Percentiles rank a stretch among this genome's conserved stretches.
These are phyloP conservation scores for Colletotrichum nymphaeae DNA, from an alignment of 2,329 filamentous ascomycete species.

Conservation along the genomic window DNA sequence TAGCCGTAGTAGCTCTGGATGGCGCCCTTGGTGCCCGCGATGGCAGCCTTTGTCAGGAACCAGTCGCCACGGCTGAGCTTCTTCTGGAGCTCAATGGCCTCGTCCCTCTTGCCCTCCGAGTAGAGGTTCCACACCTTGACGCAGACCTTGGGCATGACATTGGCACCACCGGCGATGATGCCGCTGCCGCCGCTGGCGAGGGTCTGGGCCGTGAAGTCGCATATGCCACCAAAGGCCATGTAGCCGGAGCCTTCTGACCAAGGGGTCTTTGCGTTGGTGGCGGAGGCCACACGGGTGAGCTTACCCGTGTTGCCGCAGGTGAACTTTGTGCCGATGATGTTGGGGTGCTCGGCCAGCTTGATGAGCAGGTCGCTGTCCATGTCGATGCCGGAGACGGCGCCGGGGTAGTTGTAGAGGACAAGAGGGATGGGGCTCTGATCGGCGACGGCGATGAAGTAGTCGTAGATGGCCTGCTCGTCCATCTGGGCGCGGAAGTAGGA, in stretches of 20 bases:
- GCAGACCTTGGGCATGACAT: slow-evolving; percentile 86
- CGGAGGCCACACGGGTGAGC: slow-evolving; percentile 82
- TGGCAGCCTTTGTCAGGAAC: slow-evolving; percentile 84
- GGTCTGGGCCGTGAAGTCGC: slow-evolving; percentile 88
- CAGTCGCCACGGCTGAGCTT: slow-evolving; percentile 84
- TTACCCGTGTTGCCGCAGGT: slow-evolving; percentile 93
- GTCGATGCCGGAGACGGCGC: slow-evolving; percentile 86
- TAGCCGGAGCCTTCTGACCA: slow-evolving; percentile 71
- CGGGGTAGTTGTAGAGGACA: slow-evolving; percentile 91
- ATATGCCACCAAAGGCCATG: slow-evolving; percentile 89
- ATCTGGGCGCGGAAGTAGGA: slow-evolving; percentile 85
- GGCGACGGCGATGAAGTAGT: slow-evolving; percentile 81
- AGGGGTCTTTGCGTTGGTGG: slow-evolving; percentile 77
- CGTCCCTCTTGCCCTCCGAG: slow-evolving; percentile 76
- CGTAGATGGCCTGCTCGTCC: slow-evolving; percentile 78
- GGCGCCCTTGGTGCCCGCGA: slow-evolving; percentile 87
- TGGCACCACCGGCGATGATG: slow-evolving; percentile 87
- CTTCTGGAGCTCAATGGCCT: slow-evolving; percentile 81
- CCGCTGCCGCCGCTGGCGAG: slow-evolving; percentile 82
- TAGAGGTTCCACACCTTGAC: slow-evolving; percentile 84
- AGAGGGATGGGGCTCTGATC: slow-evolving; percentile 81
- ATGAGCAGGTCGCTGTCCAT: slow-evolving; percentile 91
- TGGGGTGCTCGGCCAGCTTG: slow-evolving; percentile 80
- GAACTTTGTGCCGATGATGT: slow-evolving; percentile 91
- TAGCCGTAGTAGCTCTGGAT: slow-evolving; percentile 87